Evolutionary conservation across 768 basidiomycete species (phyloP), one percentile per base, ranked within the genome.

Genomic region (Lactarius pseudohatsudake): DNA sequence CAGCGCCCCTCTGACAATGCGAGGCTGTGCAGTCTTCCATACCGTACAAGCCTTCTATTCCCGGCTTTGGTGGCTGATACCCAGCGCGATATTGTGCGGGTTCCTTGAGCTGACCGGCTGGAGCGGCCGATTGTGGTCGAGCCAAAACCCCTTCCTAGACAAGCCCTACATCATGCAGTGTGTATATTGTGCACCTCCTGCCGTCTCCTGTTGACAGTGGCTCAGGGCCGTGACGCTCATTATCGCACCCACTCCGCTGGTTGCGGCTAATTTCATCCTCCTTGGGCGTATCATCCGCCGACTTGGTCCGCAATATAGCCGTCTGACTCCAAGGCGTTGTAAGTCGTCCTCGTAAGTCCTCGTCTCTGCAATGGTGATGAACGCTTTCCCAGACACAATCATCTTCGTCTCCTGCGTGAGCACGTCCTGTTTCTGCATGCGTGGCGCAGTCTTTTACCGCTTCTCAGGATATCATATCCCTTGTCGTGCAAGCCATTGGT

Each of bases 41-140:
- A 41, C 55, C 4, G 41, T 53, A 16, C 64, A 70, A 28, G 64
- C 64, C 0, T 74, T 78, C 9, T 72, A 68, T 11, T 78, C 64
- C 4, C 85, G 73, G 32, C 71, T 69, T 20, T 73, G 75, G 18
- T 70, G 59, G 61, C 30, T 70, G 20, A 54, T 70, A 1, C 67
- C 70, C 38, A 70, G 43, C 20, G 67, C 67, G 28, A 56, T 70
- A n/a, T 36, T 69, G 2, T 62, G 57, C 1, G 67, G 69, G 7
- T 4, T 65, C 4, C 63, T 69, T 11, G 68, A 70, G 38, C 3
- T 69, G 32, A 1, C 32, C 11, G 70, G 70, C 28, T 69, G 70
- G 68, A 59, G 59, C 47, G 32, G 38, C 20, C 64, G 70, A 40
- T 47, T 65, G 5, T 70, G 67, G 70, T 66, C 68, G 4, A 69